phyloP scores from a whole-genome alignment of 805 yeast species.

The Candida ipomoeae region DNA sequence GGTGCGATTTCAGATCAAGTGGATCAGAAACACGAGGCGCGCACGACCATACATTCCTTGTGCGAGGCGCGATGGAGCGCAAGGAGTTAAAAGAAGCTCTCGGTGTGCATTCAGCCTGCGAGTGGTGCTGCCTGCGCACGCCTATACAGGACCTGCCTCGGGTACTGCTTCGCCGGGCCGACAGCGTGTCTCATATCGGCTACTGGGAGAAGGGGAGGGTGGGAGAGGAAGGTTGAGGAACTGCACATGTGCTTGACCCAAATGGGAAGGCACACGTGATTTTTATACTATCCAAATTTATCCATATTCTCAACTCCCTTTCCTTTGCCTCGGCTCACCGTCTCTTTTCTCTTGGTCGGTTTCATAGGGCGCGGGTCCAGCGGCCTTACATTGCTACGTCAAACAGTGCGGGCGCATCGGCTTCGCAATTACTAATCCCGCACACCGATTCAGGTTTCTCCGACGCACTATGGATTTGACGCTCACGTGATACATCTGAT shows the following conservation, averaged over 20 bases:
- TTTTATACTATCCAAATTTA: too few relatives aligned
- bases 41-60: slow-evolving; percentile 13
- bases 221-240: background rate
- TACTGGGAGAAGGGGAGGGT: too few relatives aligned
- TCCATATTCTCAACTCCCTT: too few relatives aligned
- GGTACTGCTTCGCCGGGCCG: background rate
- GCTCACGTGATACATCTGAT: background rate
- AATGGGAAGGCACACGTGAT: too few relatives aligned
- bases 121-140: background rate
- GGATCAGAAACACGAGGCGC: slow-evolving; percentile 13
- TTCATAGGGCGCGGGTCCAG: background rate
- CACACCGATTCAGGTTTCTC: background rate
- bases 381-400: background rate
- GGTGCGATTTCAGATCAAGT: slow-evolving; percentile 10
- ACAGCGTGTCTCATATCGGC: background rate
- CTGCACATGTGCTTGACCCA: background rate
- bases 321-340: too few relatives aligned
- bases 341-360: background rate
- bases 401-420: background rate
- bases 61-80: slow-evolving; percentile 4
- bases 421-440: background rate
- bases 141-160: background rate
- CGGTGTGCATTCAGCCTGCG: background rate
- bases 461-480: background rate
- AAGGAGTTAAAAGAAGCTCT: slow-evolving; percentile 1